These are phyloP conservation scores for Zygoascus ofunaensis DNA, from an alignment of 805 yeast species.

Conservation along the genomic window DNA sequence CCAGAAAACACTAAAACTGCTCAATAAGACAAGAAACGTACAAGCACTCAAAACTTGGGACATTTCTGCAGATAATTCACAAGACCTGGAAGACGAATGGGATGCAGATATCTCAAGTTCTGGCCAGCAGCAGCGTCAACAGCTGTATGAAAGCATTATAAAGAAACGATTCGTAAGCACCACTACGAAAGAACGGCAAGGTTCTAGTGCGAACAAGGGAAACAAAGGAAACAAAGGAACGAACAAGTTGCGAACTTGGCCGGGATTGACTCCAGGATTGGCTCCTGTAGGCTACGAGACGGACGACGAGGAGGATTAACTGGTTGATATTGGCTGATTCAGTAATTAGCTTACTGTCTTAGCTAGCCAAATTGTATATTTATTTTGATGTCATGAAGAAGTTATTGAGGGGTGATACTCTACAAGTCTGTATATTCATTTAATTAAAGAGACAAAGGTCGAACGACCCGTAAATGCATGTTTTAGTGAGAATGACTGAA, in stretches of 20 bases:
- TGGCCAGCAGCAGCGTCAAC: background rate
- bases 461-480: too few species aligned
- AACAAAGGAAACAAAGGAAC: background rate
- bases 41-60: conserved; percentile 10
- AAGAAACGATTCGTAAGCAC: background rate
- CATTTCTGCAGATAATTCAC: background rate
- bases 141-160: background rate
- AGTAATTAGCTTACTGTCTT: too few species aligned
- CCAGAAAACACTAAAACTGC: background rate
- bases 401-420: too few species aligned
- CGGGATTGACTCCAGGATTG: conserved; percentile 22
- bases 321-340: too few species aligned
- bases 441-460: too few species aligned
- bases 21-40: conserved; percentile 1
- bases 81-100: background rate
- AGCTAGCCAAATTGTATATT: too few species aligned
- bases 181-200: too few species aligned
- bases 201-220: too few species aligned
- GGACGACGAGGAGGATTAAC: conserved; percentile 9
- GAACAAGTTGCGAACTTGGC: conserved; percentile 1
- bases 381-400: too few species aligned
- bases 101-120: too few species aligned
- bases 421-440: too few species aligned
- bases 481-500: too few species aligned
- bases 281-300: conserved; percentile 23